Percentiles rank a stretch among this genome's conserved stretches.
Conservation (phyloP, 768 basidiomycete genomes). For the Xerocomellus dryophilus region DNA sequence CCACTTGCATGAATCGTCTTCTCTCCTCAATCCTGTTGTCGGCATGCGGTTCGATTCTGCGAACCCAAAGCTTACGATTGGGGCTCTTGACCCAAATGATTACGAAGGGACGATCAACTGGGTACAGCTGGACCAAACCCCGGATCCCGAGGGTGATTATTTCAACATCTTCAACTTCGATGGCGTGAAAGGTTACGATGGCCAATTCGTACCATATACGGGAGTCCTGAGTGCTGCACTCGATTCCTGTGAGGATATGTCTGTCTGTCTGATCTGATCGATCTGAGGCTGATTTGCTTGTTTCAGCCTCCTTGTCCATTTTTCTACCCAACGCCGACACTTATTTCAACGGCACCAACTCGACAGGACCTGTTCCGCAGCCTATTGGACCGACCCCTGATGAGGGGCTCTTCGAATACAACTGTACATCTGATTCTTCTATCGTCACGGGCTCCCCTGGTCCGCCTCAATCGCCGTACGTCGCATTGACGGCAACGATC, state of each 20-base stretch:
- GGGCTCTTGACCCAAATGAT: slow-evolving; percentile 30
- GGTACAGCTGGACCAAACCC: slow-evolving; percentile 21
- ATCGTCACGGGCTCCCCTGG: background rate
- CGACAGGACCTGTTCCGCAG: slow-evolving; percentile 22
- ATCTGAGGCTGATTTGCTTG: background rate
- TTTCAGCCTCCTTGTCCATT: slow-evolving; percentile 17
- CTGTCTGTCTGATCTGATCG: background rate
- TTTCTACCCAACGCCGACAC: slow-evolving; percentile 14
- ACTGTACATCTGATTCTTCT: slow-evolving; percentile 11
- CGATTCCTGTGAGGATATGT: slow-evolving; percentile 23
- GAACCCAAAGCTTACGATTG: slow-evolving; percentile 32
- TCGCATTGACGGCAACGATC: slow-evolving; percentile 28
- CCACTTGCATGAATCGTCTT: slow-evolving; percentile 17
- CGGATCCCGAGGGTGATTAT: slow-evolving; percentile 15
- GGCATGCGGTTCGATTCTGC: slow-evolving; percentile 29
- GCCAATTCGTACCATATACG: slow-evolving; percentile 20
- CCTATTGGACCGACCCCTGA: slow-evolving; percentile 1
- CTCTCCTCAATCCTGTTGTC: slow-evolving; percentile 31
- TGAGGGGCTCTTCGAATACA: slow-evolving; percentile 7
- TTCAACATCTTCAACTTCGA: slow-evolving; percentile 25
- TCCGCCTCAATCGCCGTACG: slow-evolving; percentile 17
- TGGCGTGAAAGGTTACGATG: slow-evolving; percentile 31
- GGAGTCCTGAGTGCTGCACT: slow-evolving; percentile 19
- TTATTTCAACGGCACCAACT: slow-evolving; percentile 19
- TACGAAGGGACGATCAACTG: slow-evolving; percentile 33